These are phyloP conservation scores for Gardenia jasminoides DNA, from an alignment of 257 asterid species.

Conservation along the genomic window DNA sequence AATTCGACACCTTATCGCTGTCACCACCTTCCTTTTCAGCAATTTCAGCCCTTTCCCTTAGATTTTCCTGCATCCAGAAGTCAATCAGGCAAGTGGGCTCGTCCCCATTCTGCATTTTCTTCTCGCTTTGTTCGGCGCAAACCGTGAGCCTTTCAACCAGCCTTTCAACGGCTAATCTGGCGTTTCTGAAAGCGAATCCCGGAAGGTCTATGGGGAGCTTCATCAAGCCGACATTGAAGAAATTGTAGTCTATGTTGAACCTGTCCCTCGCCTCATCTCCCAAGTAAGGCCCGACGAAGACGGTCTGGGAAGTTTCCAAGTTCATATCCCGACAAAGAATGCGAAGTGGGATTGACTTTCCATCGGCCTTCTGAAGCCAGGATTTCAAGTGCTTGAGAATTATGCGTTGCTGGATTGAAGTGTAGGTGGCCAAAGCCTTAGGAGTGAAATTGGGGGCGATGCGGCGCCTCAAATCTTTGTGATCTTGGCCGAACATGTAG, in stretches of 20 bases:
- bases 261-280: conserved; percentile 40
- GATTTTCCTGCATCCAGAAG: conserved; percentile 66
- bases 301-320: conserved; percentile 85
- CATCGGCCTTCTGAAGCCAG: conserved; percentile 38
- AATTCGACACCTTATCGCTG: conserved; percentile 13
- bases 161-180: conserved; percentile 59
- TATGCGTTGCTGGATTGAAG: conserved; percentile 54
- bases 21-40: conserved; percentile 8
- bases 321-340: conserved; percentile 79
- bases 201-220: conserved; percentile 76
- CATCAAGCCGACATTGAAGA: conserved; percentile 76
- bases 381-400: conserved; percentile 52
- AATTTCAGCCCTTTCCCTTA: conserved; percentile 33
- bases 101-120: conserved; percentile 42
- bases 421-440: conserved; percentile 56
- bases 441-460: conserved; percentile 83
- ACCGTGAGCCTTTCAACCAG: conserved; percentile 48
- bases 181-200: conserved; percentile 78
- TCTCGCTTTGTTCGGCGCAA: conserved; percentile 58
- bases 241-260: conserved; percentile 60
- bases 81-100: conserved; percentile 75
- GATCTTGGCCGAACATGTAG: conserved; percentile 76
- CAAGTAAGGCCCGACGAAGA: conserved; percentile 71
- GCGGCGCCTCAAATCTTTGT: conserved; percentile 60
- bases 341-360: conserved; percentile 47